Percentiles rank a stretch among this genome's conserved stretches.
Conservation (phyloP, 2,329 filamentous ascomycete species). For the Penicillium sp. region DNA sequence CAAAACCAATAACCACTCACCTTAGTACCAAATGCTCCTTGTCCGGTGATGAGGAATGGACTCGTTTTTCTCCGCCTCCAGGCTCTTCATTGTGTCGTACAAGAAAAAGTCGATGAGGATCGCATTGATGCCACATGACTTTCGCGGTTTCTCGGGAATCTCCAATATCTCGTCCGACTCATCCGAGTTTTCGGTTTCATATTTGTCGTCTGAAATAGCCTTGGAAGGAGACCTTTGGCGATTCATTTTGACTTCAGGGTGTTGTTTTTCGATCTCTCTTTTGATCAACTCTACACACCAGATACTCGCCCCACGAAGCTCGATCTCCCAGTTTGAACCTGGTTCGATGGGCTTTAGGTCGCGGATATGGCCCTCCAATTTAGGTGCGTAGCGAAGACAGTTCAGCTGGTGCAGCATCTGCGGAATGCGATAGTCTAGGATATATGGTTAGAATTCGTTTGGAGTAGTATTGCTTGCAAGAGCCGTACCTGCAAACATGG, state of each 20-base stretch:
- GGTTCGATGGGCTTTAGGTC: conserved; percentile 63
- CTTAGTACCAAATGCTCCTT: conserved; percentile 88
- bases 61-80: conserved; percentile 60
- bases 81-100: conserved; percentile 88
- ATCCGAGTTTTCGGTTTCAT: conserved; percentile 8
- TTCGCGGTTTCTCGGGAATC: conserved; percentile 16
- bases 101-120: conserved; percentile 96
- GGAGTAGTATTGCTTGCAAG: not conserved
- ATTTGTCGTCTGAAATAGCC: not conserved
- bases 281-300: conserved; percentile 92
- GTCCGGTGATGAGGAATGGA: conserved; percentile 80
- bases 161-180: conserved; percentile 13
- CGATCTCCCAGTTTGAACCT: conserved; percentile 77
- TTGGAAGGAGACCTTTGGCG: not conserved
- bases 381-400: conserved; percentile 79
- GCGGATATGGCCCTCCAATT: conserved; percentile 68
- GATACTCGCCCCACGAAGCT: conserved; percentile 88
- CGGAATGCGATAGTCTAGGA: conserved; percentile 82
- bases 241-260: conserved; percentile 61
- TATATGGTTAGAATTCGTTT: not conserved
- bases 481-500: conserved; percentile 77
- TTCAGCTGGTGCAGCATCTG: conserved; percentile 84
- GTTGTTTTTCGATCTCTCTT: conserved; percentile 69
- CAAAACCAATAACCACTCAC: not conserved
- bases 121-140: conserved; percentile 63